A percentile compares a stretch with the other conserved stretches of the same genome.
Conservation (phyloP, 495 filamentous ascomycete genomes). For the Mytilinidion resinicola region DNA sequence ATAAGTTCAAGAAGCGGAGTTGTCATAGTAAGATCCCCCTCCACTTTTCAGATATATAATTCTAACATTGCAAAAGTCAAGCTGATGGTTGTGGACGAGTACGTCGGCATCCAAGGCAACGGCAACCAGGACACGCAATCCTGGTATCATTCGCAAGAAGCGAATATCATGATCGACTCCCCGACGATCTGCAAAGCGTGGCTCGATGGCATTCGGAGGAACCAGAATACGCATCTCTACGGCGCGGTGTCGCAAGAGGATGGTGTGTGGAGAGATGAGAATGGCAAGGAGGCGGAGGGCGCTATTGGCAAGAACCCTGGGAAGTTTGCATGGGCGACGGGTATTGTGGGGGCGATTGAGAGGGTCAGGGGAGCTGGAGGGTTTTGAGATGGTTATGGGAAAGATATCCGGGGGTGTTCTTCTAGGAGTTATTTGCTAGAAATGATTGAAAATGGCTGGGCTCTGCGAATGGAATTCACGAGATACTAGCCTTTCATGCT, state of each 20-base stretch:
- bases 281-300: constrained; percentile 50
- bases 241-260: constrained; percentile 52
- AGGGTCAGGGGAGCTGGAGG: constrained; percentile 56
- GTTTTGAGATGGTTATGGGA: constrained; percentile 35
- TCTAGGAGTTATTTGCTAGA: too few relatives aligned
- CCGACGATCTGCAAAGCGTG: constrained; percentile 52
- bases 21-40: constrained; percentile 45
- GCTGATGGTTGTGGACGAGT: constrained; percentile 64
- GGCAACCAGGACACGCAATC: constrained; percentile 80
- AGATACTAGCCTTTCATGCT: too few relatives aligned
- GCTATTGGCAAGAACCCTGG: constrained; percentile 56
- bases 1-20: constrained; percentile 53
- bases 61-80: constrained; percentile 43
- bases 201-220: constrained; percentile 55
- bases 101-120: constrained; percentile 62
- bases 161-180: constrained; percentile 67
- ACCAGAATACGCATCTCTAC: constrained; percentile 64
- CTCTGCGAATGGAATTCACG: too few relatives aligned
- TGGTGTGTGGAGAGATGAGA: constrained; percentile 53
- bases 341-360: constrained; percentile 55
- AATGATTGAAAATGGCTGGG: too few relatives aligned
- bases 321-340: constrained; percentile 56
- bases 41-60: not conserved
- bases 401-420: too few relatives aligned
- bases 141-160: constrained; percentile 71